A percentile compares a stretch with the other conserved stretches of the same genome.
Conservation (phyloP, 176 grass and related monocot genomes). For the Oryza brachyantha region DNA sequence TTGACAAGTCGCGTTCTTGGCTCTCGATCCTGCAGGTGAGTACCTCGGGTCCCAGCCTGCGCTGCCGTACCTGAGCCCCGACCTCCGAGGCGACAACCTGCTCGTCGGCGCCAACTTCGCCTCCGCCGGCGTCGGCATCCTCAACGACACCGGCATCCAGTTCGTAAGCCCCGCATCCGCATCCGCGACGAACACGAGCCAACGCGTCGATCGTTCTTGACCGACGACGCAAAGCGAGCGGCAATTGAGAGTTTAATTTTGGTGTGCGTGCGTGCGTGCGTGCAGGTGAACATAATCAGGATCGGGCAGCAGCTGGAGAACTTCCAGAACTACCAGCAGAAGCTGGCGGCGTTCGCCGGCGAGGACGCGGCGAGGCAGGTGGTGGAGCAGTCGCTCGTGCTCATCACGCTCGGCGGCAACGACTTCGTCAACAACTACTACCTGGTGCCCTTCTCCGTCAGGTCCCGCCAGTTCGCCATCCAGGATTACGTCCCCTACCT, state of each 20-base stretch:
- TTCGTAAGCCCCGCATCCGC: slow-evolving; percentile 40
- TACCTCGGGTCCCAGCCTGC: slow-evolving; percentile 44
- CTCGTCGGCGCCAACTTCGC: slow-evolving; percentile 84
- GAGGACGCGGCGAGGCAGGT: slow-evolving; percentile 35
- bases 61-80: slow-evolving; percentile 65
- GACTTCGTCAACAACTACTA: slow-evolving; percentile 97
- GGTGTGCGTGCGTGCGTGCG: background rate
- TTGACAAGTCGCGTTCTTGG: background rate
- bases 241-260: no score
- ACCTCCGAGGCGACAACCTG: slow-evolving; percentile 59
- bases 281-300: slow-evolving; percentile 76
- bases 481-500: slow-evolving; percentile 66
- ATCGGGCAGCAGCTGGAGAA: slow-evolving; percentile 64
- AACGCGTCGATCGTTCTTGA: background rate
- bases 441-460: slow-evolving; percentile 58
- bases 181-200: background rate
- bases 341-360: slow-evolving; percentile 52
- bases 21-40: slow-evolving; percentile 32
- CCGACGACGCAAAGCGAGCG: background rate
- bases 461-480: slow-evolving; percentile 64
- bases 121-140: slow-evolving; percentile 78
- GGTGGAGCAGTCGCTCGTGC: slow-evolving; percentile 53
- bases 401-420: slow-evolving; percentile 81
- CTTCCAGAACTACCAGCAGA: slow-evolving; percentile 67
- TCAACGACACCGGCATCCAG: slow-evolving; percentile 75